phyloP scores from a whole-genome alignment of 768 basidiomycete genomes.

The Suillus subaureus region DNA sequence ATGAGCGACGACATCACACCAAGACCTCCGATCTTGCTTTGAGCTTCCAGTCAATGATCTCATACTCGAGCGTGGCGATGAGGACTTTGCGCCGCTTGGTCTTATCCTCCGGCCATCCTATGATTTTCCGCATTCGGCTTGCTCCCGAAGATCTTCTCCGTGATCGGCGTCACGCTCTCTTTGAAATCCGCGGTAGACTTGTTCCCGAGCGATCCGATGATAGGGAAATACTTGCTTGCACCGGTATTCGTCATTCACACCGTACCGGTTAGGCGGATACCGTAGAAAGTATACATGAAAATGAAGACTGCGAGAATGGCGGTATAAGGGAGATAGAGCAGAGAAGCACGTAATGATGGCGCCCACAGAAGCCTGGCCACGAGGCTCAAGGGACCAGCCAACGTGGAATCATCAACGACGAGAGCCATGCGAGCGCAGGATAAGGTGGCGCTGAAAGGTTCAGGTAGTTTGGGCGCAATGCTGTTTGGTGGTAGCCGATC shows the following conservation, averaged over 20 bases:
- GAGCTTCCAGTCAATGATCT: slow-evolving; percentile 95
- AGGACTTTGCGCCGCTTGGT: slow-evolving; percentile 89
- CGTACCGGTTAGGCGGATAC: slow-evolving; percentile 92
- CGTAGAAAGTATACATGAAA: slow-evolving; percentile 97
- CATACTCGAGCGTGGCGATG: slow-evolving; percentile 92
- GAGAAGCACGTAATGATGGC: slow-evolving; percentile 87
- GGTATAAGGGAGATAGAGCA: slow-evolving; percentile 83
- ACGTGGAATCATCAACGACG: slow-evolving; percentile 71
- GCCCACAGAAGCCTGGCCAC: slow-evolving; percentile 78
- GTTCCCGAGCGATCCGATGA: slow-evolving; percentile 64
- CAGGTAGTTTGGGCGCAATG: slow-evolving; percentile 79
- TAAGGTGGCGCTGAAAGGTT: slow-evolving; percentile 91
- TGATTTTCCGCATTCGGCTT: slow-evolving; percentile 70
- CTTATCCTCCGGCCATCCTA: slow-evolving; percentile 97
- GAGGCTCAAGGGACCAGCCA: slow-evolving; percentile 83
- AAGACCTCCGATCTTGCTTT: slow-evolving; percentile 96
- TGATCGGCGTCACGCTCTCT: slow-evolving; percentile 53
- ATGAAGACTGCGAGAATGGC: slow-evolving; percentile 78
- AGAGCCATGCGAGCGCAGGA: slow-evolving; percentile 87
- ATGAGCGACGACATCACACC: slow-evolving; percentile 98
- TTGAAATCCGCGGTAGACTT: slow-evolving; percentile 75
- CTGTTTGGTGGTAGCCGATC: slow-evolving; percentile 92
- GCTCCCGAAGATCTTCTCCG: slow-evolving; percentile 70
- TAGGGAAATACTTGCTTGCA: slow-evolving; percentile 84
- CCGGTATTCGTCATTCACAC: slow-evolving; percentile 75